Base-by-base conservation (phyloP, 1,284 basidiomycete genomes). In the Tilletia caries region DNA sequence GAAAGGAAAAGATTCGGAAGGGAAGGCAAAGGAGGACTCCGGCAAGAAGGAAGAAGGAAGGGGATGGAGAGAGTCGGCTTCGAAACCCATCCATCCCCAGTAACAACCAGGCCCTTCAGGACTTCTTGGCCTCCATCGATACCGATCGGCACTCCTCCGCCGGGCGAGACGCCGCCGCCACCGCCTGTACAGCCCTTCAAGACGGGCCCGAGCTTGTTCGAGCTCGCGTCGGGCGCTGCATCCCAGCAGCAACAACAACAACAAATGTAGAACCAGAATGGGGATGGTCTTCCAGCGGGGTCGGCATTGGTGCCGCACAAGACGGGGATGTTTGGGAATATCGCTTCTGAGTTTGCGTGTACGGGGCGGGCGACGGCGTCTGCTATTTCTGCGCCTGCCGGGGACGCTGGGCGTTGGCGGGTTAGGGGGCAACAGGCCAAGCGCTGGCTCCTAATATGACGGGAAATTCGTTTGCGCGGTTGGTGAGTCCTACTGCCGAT, bases 101-200 rank as follows among this genome's bases (percentile, higher is more conserved):
- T 72, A n/a, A 66, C 71, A 74, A 78, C 66, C 62, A 87, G 69
- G 86, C 86, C 25, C 86, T 92, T 68, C 85, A 90, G 44, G 96
- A 98, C 84, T 96, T 98, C 86, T 97, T 98, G 85, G 86, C 88
- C 65, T 89, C 92, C 20, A 96, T 98, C 76, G 94, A 97, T 83
- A 88, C 89, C 67, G 89, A 92, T 70, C 90, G 91, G 79, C 86
- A 89, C 94, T 6, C 88, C 89, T 29, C 88, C 91, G 1, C 86
- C 82, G 2, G 84, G 82, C 5, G 73, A 88, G 2, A 86, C 74
- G 23, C 89, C 52, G 84, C 89, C 73, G 6, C 70, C 72, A 2
- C 65, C 72, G 18, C 69, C 71, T 37, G 70, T 76, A 15, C 74
- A 69, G 18, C n/a, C n/a, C n/a, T n/a, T n/a, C n/a, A 70, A 68